These are phyloP conservation scores for Amniculicola lignicola DNA, from an alignment of 495 filamentous ascomycete species.

Conservation along the genomic window DNA sequence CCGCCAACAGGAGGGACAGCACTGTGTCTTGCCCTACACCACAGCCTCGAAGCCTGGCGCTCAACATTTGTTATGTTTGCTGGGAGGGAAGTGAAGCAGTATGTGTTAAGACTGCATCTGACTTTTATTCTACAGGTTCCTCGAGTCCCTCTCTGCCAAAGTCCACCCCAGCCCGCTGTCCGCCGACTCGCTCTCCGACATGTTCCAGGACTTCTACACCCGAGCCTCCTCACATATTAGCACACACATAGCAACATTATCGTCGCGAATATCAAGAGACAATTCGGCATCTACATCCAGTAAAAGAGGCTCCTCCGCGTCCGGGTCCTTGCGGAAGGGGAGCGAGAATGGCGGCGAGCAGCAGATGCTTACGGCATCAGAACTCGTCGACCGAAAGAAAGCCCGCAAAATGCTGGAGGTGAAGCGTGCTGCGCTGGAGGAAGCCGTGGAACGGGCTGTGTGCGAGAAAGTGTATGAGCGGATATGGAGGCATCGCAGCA, in stretches of 20 bases:
- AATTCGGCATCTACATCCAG: conserved; percentile 53
- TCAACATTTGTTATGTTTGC: too few species aligned
- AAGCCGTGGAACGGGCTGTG: conserved; percentile 83
- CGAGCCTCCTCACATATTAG: conserved; percentile 78
- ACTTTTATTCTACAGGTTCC: conserved; percentile 64
- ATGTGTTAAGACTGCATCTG: too few species aligned
- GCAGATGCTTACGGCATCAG: conserved; percentile 88
- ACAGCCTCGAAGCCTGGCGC: too few species aligned
- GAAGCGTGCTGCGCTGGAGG: conserved; percentile 74
- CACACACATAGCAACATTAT: conserved; percentile 81
- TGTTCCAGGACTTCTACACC: conserved; percentile 94
- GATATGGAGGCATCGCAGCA: conserved; percentile 86
- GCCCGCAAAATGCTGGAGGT: conserved; percentile 72
- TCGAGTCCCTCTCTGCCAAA: conserved; percentile 84
- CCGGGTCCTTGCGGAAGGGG: conserved; percentile 35
- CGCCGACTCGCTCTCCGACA: conserved; percentile 74
- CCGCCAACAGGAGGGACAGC: too few species aligned
- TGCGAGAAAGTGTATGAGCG: conserved; percentile 83
- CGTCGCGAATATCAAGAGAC: conserved; percentile 68
- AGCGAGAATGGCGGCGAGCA: conserved; percentile 54
- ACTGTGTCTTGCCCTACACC: too few species aligned
- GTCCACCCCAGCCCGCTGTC: conserved; percentile 79
- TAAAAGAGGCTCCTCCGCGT: conserved; percentile 39
- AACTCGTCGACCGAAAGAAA: conserved; percentile 74
- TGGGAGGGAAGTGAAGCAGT: too few species aligned